Percentiles rank a stretch among this genome's conserved stretches.
phyloP scores from a whole-genome alignment of 2,329 filamentous ascomycete genomes.

The Monilinia aucupariae region DNA sequence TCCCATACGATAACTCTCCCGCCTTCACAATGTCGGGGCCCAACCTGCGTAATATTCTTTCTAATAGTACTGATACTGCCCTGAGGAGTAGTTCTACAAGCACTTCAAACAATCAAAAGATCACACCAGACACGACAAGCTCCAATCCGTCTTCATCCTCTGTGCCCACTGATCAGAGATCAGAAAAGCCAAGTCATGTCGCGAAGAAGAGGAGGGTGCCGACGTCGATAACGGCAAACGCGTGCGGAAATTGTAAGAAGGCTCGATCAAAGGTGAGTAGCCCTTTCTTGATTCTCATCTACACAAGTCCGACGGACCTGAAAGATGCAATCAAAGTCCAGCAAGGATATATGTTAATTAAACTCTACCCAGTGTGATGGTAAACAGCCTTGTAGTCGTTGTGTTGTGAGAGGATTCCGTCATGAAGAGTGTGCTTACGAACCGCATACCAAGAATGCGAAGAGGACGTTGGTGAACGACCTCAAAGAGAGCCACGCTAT shows the following conservation, averaged over 20 bases:
- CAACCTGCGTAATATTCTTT: neutral
- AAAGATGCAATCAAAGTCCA: neutral
- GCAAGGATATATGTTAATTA: neutral
- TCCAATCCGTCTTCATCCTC: neutral
- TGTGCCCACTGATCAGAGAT: neutral
- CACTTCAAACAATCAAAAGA: neutral
- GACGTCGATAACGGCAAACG: neutral
- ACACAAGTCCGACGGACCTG: neutral
- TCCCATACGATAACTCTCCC: neutral
- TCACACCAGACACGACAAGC: neutral
- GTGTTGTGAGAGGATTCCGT: constrained; percentile 27
- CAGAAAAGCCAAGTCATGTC: neutral
- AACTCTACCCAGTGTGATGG: constrained; percentile 33
- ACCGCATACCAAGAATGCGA: constrained; percentile 36
- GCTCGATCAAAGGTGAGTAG: constrained; percentile 31
- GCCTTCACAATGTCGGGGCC: neutral
- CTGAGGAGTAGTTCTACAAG: neutral
- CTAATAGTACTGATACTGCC: neutral
- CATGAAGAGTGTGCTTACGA: constrained; percentile 32
- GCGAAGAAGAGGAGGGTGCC: neutral
- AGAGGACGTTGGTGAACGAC: constrained; percentile 34
- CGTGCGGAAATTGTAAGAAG: neutral
- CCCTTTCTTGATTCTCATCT: neutral
- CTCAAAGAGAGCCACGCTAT: constrained; percentile 8
- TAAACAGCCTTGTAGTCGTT: constrained; percentile 34